phyloP scores from a whole-genome alignment of 2,329 filamentous ascomycete genomes.

The Sarocladium strictum region DNA sequence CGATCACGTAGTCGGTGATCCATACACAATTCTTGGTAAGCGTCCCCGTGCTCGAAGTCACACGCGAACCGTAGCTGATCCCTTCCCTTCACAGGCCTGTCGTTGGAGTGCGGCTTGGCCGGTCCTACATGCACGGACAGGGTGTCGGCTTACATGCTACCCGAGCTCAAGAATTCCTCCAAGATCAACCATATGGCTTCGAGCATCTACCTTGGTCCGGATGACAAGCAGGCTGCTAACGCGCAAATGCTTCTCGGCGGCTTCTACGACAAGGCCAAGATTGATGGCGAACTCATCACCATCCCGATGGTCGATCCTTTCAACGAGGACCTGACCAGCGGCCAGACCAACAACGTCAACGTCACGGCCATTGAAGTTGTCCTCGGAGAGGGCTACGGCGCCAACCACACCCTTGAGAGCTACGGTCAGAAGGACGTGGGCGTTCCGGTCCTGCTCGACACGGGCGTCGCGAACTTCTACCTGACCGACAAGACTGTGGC shows the following conservation, averaged over 20 bases:
- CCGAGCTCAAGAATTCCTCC: constrained; percentile 3
- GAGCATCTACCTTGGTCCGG: neutral
- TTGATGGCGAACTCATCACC: constrained; percentile 1
- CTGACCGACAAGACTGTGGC: constrained; percentile 2
- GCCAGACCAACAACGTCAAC: constrained; percentile 1
- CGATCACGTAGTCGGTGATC: neutral
- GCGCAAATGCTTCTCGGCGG: constrained; percentile 3
- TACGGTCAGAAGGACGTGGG: neutral
- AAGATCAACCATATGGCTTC: constrained; percentile 5
- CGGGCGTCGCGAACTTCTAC: neutral
- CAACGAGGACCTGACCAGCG: neutral
- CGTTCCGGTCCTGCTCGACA: neutral
- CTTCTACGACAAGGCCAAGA: constrained; percentile 4
- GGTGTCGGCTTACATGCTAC: neutral
- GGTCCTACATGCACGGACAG: constrained; percentile 16
- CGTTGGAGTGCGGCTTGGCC: constrained; percentile 1
- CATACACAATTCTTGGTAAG: constrained; percentile 3
- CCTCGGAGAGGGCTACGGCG: neutral
- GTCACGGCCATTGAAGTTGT: constrained; percentile 1
- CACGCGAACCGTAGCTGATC: too few species aligned
- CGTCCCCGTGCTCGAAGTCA: too few species aligned
- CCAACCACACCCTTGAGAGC: neutral
- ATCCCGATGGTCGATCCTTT: constrained; percentile 4
- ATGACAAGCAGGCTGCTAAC: constrained; percentile 2
- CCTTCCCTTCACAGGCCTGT: neutral